These are phyloP conservation scores for Hypoxylon sp. DNA, from an alignment of 2,329 filamentous ascomycete genomes.

Conservation along the genomic window DNA sequence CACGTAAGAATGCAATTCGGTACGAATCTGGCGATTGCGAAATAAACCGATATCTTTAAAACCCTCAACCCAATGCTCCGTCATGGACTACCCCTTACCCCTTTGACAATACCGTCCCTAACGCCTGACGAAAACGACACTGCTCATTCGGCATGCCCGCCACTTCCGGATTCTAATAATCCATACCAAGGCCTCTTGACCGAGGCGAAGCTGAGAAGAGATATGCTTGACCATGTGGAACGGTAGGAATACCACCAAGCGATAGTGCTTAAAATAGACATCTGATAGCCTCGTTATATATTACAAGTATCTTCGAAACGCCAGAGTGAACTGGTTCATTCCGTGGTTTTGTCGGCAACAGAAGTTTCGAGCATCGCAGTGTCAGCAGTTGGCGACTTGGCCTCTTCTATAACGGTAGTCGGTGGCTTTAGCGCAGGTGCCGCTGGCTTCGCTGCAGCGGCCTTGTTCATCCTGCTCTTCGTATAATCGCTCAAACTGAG, in stretches of 20 bases:
- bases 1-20: slow-evolving; percentile 29
- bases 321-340: slow-evolving; percentile 31
- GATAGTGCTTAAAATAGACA: slow-evolving; percentile 15
- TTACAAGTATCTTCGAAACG: slow-evolving; percentile 53
- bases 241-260: slow-evolving; percentile 13
- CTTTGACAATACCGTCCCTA: slow-evolving; percentile 41
- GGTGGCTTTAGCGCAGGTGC: slow-evolving; percentile 58
- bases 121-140: slow-evolving; percentile 46
- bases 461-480: slow-evolving; percentile 71
- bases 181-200: slow-evolving; percentile 10
- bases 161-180: slow-evolving; percentile 14
- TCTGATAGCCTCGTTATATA: slow-evolving; percentile 50
- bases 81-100: slow-evolving; percentile 25
- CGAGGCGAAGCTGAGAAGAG: slow-evolving; percentile 11
- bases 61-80: slow-evolving; percentile 34
- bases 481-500: slow-evolving; percentile 76
- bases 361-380: slow-evolving; percentile 56
- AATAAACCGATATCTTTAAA: slow-evolving; percentile 37
- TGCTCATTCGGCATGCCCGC: slow-evolving; percentile 23
- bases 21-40: slow-evolving; percentile 30
- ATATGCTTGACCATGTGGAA: slow-evolving; percentile 13
- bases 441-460: slow-evolving; percentile 61
- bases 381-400: slow-evolving; percentile 57
- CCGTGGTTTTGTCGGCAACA: slow-evolving; percentile 51
- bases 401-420: slow-evolving; percentile 58